Evolutionary conservation across 164 flowering plant species (phyloP), one percentile per base, ranked within the genome.

Genomic region (Echeveria elegans): DNA sequence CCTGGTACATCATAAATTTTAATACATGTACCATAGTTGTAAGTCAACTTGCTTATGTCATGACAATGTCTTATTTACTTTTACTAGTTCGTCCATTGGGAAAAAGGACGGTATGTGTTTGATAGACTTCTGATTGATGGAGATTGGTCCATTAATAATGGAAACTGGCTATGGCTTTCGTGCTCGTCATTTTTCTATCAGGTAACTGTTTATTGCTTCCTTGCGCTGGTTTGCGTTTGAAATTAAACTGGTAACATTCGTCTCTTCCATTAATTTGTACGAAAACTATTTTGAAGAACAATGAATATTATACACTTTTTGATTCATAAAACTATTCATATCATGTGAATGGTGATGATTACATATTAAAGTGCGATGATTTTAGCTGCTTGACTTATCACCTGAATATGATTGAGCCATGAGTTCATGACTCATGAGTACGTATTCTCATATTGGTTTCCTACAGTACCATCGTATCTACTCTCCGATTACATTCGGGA

Each of bases 141-240:
- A 29, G 98, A 93, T 76, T 93, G 97, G 98, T 84, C 98, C 63
- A 85, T 90, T 66, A 93, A 93, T 71, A 93, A 90, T 68, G 98
- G 89, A 60, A 93, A 93, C 69, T 93, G 98, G 97, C 63, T 89
- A 12, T 93, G 98, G 98, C 85, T 93, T 11, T 93, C 98, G 8
- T 93, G 98, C 72, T 93, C 97, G 38, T 86, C 97, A 40, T 90
- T 93, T 79, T 93, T 93, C 78, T 90, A 90, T 80, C 97, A 90
- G 97, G 98, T 88, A 40, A 28, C 0, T 28, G 19, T 56, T 26
- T 26, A 26, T 19, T 1, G 32, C 18, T 28, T 32, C 28, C 19
- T 11, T 10, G 12, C 5, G 19, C 61, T 0, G 12, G 61, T 12
- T 56, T 53, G 59, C 59, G n/a, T 28, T 14, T 23, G 59, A 12